Evolutionary conservation across 176 grass and related monocot genomes (phyloP), one percentile per base, ranked within the genome.

Genomic region (Tuctoria greenei): DNA sequence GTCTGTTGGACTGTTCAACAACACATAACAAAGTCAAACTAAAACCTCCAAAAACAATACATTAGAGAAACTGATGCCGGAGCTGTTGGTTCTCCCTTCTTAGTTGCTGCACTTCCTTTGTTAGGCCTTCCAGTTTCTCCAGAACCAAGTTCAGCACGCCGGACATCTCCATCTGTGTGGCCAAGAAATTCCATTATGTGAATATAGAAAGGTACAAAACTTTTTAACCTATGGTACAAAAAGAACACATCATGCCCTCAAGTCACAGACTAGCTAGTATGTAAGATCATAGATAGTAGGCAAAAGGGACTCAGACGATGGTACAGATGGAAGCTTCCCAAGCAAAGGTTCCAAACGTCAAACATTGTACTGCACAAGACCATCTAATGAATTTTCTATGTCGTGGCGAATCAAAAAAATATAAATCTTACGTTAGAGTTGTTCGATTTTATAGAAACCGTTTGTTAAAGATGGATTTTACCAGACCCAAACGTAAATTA

Each of bases 51-150:
- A 18, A 81, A 74, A 67, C 11, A 7, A 58, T 56, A 76, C 3
- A 66, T 78, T 44, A 85, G 43, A 92, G 83, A 83, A 91, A 89
- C 35, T 88, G 81, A 51, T 90, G 84, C 58, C 85, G 79, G 18
- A 92, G 89, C 47, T 95, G 95, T 41, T 99, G 95, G 85, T 90
- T 98, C 60, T 98, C 95, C 84, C 78, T 89, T 81, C 95, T 86
- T 16, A 95, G 62, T 42, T 77, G 82, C 73, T 95, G 91, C 36
- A 99, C 92, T 85, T 99, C 95, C 73, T 99, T 99, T 50, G 86
- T 92, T 63, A 95, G 66, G 18, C 84, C 82, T 67, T 99, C 95
- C 47, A 88, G 78, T 76, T 90, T 99, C 65, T 99, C 95, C 64
- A 90, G 43, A 35, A 99, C 72, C 69, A 76, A 43, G n/a, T 86